Base-by-base conservation (phyloP, 306 rosid genomes). In the Cyamopsis tetragonoloba region DNA sequence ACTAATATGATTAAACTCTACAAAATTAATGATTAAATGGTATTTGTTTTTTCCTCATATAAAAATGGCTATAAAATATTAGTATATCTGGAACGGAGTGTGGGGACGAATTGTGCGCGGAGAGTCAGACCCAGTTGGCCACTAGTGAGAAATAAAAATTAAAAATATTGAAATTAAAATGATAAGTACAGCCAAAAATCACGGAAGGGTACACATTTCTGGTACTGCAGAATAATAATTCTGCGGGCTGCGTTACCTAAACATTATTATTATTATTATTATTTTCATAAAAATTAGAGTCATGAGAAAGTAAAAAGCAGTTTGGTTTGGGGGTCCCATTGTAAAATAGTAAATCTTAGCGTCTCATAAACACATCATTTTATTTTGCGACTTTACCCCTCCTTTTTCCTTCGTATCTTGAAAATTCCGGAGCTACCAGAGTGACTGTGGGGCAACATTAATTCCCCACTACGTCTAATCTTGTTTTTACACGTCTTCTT, bases 251-350 rank as follows among this genome's bases (percentile, higher is more conserved):
- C 14, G 47, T 6, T 12, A 32, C n/a, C n/a, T n/a, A n/a, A n/a
- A n/a, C n/a, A n/a, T n/a, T n/a, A n/a, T n/a, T n/a, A n/a, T n/a
- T n/a, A n/a, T n/a, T n/a, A n/a, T n/a, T n/a, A n/a, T n/a, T n/a
- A n/a, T n/a, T n/a, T n/a, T n/a, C n/a, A n/a, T n/a, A 0, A 17
- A 81, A 81, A 61, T 72, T 84, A 78, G 75, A n/a, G 78, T 64
- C 77, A 27, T 9, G 68, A 58, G 32, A 51, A 51, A 9, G 3
- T 4, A 20, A 0, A 10, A 0, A 10, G 6, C 13, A 42, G 62
- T 34, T 18, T 4, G 53, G 24, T 14, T 44, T 27, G 28, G 43
- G 48, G 60, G 2, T 39, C 59, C 58, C n/a, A 1, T 23, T 26
- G 12, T 41, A 5, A 32, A 5, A 43, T 34, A 18, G 4, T 65